Conservation (phyloP, 345 rosid genomes). For the Erucastrum elatum region DNA sequence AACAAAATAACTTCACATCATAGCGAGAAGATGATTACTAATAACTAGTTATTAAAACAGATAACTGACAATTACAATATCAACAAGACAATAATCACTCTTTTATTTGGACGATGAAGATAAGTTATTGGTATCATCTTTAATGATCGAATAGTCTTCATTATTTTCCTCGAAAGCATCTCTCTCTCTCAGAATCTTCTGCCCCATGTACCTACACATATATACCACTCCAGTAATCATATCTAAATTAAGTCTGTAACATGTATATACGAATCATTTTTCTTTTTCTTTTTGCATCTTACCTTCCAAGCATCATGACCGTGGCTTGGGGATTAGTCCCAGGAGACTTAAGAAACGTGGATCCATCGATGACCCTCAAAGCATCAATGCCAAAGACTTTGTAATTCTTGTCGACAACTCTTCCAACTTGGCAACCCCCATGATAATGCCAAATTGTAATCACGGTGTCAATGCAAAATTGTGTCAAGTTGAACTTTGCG, state of each 20-base stretch:
- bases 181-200: constrained; percentile 42
- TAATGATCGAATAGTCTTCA: background rate
- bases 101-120: background rate
- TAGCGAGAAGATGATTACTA: no score
- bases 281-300: background rate
- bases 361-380: background rate
- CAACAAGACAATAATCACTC: background rate
- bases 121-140: background rate
- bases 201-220: constrained; percentile 48
- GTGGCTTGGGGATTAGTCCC: background rate
- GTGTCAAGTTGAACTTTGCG: background rate
- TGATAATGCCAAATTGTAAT: background rate
- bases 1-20: no score
- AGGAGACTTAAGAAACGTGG: background rate
- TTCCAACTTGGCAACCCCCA: background rate
- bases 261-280: background rate
- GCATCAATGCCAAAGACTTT: background rate
- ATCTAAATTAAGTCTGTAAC: background rate
- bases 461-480: background rate
- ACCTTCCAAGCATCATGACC: background rate
- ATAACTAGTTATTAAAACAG: background rate
- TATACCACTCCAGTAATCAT: background rate
- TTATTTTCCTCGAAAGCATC: background rate
- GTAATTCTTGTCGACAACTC: background rate
- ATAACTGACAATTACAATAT: background rate